Conservation (phyloP, 2,329 filamentous ascomycete genomes). For the Epichloe baconii region DNA sequence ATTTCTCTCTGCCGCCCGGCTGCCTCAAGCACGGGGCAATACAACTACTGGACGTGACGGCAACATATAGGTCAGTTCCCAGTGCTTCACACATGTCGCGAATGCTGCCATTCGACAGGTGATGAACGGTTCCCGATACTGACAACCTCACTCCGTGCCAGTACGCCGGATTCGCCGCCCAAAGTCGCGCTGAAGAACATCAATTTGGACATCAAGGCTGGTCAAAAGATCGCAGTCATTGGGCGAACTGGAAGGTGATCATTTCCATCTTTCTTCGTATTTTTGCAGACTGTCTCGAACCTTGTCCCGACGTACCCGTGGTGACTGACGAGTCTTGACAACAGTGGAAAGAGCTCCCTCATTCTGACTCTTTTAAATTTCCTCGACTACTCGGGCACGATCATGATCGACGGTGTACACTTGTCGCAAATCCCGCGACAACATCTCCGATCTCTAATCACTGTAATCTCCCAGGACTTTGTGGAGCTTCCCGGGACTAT, state of each 20-base stretch:
- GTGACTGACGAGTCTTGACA: not conserved
- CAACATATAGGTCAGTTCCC: not conserved
- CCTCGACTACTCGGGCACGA: not conserved
- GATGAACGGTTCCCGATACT: not conserved
- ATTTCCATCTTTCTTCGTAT: not conserved
- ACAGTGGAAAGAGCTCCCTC: slow-evolving; percentile 13
- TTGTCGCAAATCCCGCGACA: slow-evolving; percentile 12
- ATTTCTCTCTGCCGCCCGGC: not conserved
- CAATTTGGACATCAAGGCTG: slow-evolving; percentile 4
- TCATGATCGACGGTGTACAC: slow-evolving; percentile 16
- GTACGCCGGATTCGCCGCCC: not conserved
- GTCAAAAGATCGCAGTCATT: slow-evolving; percentile 11
- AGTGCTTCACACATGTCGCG: not conserved
- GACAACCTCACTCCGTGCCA: not conserved
- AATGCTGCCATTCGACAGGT: not conserved
- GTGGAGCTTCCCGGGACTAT: slow-evolving; percentile 9
- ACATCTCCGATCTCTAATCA: slow-evolving; percentile 16
- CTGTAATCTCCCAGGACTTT: slow-evolving; percentile 18
- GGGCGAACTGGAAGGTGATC: slow-evolving; percentile 10
- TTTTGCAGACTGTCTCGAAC: no score
- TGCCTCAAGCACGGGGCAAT: not conserved
- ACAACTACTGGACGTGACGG: not conserved
- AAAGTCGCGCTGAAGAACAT: not conserved
- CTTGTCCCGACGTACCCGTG: not conserved
- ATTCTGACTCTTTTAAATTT: not conserved